These are phyloP conservation scores for Cladophialophora exuberans DNA, from an alignment of 2,329 filamentous ascomycete genomes.

Conservation along the genomic window DNA sequence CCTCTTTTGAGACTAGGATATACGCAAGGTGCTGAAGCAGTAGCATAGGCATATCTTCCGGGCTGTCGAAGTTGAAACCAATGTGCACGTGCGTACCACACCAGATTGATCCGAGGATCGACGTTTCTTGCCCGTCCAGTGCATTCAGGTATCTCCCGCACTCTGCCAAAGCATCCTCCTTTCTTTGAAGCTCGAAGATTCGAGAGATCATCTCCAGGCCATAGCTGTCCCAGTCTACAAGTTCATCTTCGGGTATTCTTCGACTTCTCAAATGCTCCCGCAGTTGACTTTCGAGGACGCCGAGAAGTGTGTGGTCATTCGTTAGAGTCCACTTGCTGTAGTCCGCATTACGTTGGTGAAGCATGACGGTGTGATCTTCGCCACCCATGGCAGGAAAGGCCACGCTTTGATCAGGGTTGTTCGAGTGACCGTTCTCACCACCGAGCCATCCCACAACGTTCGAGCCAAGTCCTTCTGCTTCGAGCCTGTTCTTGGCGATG, in stretches of 20 bases:
- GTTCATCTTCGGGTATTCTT: neutral
- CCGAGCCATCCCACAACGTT: constrained; percentile 25
- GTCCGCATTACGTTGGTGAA: constrained; percentile 19
- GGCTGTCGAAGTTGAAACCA: constrained; percentile 22
- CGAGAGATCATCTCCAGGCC: constrained; percentile 24
- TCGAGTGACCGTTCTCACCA: too few relatives aligned
- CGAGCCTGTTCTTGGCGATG: constrained; percentile 17
- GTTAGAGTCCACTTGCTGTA: constrained; percentile 30
- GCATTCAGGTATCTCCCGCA: constrained; percentile 19
- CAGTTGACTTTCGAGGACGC: constrained; percentile 21
- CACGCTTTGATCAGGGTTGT: neutral
- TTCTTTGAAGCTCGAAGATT: constrained; percentile 18
- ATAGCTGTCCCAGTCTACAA: constrained; percentile 21
- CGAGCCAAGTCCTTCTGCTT: constrained; percentile 1
- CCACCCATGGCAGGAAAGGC: neutral
- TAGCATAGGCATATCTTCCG: constrained; percentile 21
- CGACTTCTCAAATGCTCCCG: neutral
- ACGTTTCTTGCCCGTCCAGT: constrained; percentile 6
- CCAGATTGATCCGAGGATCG: constrained; percentile 24
- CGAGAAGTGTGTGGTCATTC: constrained; percentile 27
- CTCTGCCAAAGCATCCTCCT: constrained; percentile 14
- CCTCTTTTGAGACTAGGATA: constrained; percentile 27
- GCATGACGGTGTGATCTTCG: constrained; percentile 16
- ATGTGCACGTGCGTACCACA: constrained; percentile 29
- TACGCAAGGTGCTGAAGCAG: constrained; percentile 29